These are phyloP conservation scores for Pyrrhoderma lamaoense DNA, from an alignment of 1,284 basidiomycete species.

Conservation along the genomic window DNA sequence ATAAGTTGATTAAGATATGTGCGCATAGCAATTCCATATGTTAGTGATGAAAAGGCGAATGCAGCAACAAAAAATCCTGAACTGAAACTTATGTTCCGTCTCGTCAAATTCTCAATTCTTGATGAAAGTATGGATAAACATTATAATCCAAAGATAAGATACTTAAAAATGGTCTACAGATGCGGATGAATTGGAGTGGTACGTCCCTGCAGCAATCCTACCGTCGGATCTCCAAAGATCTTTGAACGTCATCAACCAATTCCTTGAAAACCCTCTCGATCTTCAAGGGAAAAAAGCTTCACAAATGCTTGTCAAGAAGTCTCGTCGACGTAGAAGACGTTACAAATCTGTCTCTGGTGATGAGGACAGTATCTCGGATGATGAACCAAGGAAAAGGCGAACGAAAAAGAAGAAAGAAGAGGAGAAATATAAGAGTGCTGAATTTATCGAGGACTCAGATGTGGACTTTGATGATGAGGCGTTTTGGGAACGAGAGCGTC, in stretches of 20 bases:
- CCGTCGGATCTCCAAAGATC: conserved; percentile 58
- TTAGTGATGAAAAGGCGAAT: conserved; percentile 63
- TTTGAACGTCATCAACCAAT: conserved; percentile 68
- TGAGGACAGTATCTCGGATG: conserved; percentile 37
- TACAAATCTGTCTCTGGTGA: conserved; percentile 31
- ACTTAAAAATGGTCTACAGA: conserved; percentile 32
- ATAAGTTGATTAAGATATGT: conserved; percentile 10
- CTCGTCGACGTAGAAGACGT: conserved; percentile 42
- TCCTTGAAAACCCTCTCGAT: conserved; percentile 66
- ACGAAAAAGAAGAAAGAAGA: conserved; percentile 63
- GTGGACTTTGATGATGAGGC: conserved; percentile 68
- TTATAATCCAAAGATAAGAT: background rate
- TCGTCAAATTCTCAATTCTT: conserved; percentile 56
- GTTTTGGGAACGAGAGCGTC: conserved; percentile 74
- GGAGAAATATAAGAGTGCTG: conserved; percentile 76
- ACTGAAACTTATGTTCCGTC: conserved; percentile 75
- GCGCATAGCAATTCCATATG: conserved; percentile 61
- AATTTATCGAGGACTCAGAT: conserved; percentile 87
- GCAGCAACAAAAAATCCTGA: conserved; percentile 71
- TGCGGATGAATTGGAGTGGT: conserved; percentile 72
- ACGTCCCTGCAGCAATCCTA: conserved; percentile 58
- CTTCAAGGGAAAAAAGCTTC: conserved; percentile 66
- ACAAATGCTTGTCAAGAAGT: conserved; percentile 58
- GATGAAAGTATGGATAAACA: conserved; percentile 45
- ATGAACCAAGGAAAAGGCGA: conserved; percentile 38